These are phyloP conservation scores for Ailanthus altissimus DNA, from an alignment of 345 rosid genomes.

Conservation along the genomic window DNA sequence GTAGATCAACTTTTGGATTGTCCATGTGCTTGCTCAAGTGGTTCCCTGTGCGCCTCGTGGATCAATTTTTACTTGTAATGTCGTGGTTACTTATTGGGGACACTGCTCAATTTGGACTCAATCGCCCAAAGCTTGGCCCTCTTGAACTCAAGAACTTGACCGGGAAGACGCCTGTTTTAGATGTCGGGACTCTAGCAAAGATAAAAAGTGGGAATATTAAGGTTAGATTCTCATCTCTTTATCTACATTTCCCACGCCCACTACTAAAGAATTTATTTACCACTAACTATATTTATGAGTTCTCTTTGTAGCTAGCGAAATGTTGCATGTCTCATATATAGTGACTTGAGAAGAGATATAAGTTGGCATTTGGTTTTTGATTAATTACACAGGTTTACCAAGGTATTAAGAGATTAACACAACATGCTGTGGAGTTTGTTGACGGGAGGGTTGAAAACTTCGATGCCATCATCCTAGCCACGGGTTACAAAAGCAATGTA, in stretches of 20 bases:
- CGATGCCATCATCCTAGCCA: conserved; percentile 80
- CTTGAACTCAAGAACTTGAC: conserved; percentile 58
- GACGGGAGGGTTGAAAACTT: conserved; percentile 60
- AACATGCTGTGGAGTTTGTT: conserved; percentile 62
- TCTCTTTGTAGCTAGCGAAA: background rate
- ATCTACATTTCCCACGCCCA: too few species aligned
- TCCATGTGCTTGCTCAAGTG: conserved; percentile 79
- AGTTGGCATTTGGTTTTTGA: background rate
- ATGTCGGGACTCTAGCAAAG: conserved; percentile 69
- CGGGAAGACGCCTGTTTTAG: conserved; percentile 91
- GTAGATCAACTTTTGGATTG: conserved; percentile 76
- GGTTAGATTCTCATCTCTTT: conserved; percentile 38
- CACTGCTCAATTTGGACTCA: conserved; percentile 57
- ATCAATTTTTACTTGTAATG: conserved; percentile 52
- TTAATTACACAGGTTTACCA: conserved; percentile 47
- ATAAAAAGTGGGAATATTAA: conserved; percentile 72
- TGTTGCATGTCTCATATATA: too few species aligned
- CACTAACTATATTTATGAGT: background rate
- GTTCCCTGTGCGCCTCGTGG: conserved; percentile 67
- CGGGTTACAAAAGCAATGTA: conserved; percentile 86
- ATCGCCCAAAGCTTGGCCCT: conserved; percentile 76
- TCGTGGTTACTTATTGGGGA: conserved; percentile 64
- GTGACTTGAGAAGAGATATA: too few species aligned
- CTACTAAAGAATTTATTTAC: too few species aligned
- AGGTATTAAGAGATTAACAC: conserved; percentile 55